Evolutionary conservation across 164 flowering plant genomes (phyloP).

Genomic region (Malania oleifera): DNA sequence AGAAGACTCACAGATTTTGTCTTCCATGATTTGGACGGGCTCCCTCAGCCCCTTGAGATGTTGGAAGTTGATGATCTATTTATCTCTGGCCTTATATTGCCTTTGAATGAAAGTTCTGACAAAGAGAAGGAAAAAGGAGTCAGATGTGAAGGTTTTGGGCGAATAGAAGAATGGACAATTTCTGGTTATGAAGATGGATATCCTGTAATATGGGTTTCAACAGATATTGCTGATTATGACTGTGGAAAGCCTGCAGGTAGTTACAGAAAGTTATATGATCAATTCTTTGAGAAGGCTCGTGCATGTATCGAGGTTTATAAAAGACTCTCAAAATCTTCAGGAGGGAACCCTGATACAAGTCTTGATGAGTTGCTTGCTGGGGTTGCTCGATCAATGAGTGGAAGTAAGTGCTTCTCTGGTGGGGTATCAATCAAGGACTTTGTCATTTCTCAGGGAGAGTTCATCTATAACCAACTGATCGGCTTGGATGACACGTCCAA

Average conservation of each 20-base stretch:
- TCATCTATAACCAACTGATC: slow-evolving; percentile 70
- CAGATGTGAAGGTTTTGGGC: slow-evolving; percentile 84
- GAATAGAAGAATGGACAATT: slow-evolving; percentile 74
- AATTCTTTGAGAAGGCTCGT: slow-evolving; percentile 67
- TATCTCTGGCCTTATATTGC: slow-evolving; percentile 60
- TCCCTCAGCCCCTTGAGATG: slow-evolving; percentile 64
- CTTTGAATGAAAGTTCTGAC: slow-evolving; percentile 42
- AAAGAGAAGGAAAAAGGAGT: slow-evolving; percentile 52
- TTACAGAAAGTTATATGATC: slow-evolving; percentile 58
- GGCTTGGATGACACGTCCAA: slow-evolving; percentile 71
- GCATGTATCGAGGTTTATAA: slow-evolving; percentile 73
- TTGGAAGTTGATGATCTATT: slow-evolving; percentile 61
- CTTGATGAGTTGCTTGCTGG: slow-evolving; percentile 85
- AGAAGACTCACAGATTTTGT: slow-evolving; percentile 71
- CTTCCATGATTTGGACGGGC: slow-evolving; percentile 57
- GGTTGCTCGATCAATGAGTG: slow-evolving; percentile 64
- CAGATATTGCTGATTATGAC: slow-evolving; percentile 76
- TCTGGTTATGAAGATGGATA: slow-evolving; percentile 94
- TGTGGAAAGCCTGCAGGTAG: slow-evolving; percentile 59
- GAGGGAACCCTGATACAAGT: slow-evolving; percentile 53
- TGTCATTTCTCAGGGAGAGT: slow-evolving; percentile 70
- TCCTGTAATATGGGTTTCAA: slow-evolving; percentile 76
- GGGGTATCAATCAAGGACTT: slow-evolving; percentile 57
- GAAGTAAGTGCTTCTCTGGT: slow-evolving; percentile 46
- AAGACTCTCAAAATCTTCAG: slow-evolving; percentile 49